Percentiles rank a stretch among this genome's conserved stretches.
phyloP scores from a whole-genome alignment of 805 yeast genomes.

The Starmerella asiatica region DNA sequence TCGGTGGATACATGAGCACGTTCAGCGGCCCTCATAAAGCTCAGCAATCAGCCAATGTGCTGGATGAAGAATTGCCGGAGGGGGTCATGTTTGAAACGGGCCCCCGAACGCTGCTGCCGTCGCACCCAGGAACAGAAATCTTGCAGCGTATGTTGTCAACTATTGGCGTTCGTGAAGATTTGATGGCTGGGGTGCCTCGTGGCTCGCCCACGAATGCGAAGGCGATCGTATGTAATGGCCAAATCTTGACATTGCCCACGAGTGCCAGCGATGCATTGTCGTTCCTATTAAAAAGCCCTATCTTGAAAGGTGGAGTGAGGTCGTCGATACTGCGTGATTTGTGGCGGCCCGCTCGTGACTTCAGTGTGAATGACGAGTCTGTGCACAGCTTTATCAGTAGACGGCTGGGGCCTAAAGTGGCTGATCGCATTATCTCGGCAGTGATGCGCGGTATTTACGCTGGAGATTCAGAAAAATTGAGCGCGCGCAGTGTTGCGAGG shows the following conservation, averaged over 20 bases:
- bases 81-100: slow-evolving; percentile 53
- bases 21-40: no score
- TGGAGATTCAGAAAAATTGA: slow-evolving; percentile 56
- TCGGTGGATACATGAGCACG: slow-evolving; percentile 66
- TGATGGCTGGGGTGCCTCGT: slow-evolving; percentile 46
- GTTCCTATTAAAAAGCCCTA: slow-evolving; percentile 22
- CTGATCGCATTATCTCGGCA: slow-evolving; percentile 61
- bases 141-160: slow-evolving; percentile 25
- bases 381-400: slow-evolving; percentile 54
- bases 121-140: slow-evolving; percentile 48
- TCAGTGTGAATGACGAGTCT: slow-evolving; percentile 45
- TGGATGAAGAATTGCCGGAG: not conserved
- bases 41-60: not conserved
- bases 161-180: slow-evolving; percentile 34
- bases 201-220: slow-evolving; percentile 56
- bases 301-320: slow-evolving; percentile 39
- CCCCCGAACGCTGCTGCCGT: slow-evolving; percentile 79
- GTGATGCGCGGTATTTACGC: slow-evolving; percentile 83
- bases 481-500: slow-evolving; percentile 43
- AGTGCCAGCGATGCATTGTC: slow-evolving; percentile 11
- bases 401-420: slow-evolving; percentile 45
- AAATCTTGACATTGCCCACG: slow-evolving; percentile 25
- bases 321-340: slow-evolving; percentile 35
- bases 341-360: slow-evolving; percentile 22
- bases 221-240: slow-evolving; percentile 37